Evolutionary conservation across 1,284 basidiomycete species (phyloP).

Genomic region (Cyathus olla): DNA sequence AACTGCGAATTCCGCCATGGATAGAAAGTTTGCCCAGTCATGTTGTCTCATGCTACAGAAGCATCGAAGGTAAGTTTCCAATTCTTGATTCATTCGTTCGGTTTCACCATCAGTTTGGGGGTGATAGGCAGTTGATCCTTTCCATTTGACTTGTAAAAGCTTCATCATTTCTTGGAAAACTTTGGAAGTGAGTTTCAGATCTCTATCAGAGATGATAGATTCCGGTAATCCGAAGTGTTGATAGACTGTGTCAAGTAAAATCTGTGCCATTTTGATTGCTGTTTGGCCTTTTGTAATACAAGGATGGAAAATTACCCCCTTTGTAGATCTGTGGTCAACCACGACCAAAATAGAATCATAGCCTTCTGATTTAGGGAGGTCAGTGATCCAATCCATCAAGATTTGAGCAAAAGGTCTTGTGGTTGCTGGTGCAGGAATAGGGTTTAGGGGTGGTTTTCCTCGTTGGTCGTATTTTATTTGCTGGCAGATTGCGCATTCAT

Average conservation of each 20-base stretch:
- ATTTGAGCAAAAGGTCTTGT: conserved; percentile 26
- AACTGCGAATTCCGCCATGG: no score
- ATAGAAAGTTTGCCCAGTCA: conserved; percentile 5
- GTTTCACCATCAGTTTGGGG: conserved; percentile 46
- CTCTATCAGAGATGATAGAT: conserved; percentile 37
- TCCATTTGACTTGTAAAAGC: conserved; percentile 26
- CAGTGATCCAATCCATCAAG: conserved; percentile 33
- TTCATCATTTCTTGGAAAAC: conserved; percentile 3
- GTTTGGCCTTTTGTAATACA: conserved; percentile 23
- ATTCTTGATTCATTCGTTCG: conserved; percentile 41
- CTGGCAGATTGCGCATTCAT: no score
- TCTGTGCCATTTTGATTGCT: conserved; percentile 15
- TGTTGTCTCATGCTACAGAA: conserved; percentile 11
- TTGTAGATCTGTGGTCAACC: conserved; percentile 48
- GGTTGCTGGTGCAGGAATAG: conserved; percentile 18
- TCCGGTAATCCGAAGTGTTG: conserved; percentile 24
- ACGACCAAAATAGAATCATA: conserved; percentile 43
- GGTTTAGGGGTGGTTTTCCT: conserved; percentile 14
- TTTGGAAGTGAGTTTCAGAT: conserved; percentile 25
- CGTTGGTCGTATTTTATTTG: conserved; percentile 14
- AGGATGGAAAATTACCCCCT: conserved; percentile 49
- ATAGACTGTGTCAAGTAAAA: conserved; percentile 32
- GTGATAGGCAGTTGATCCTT: conserved; percentile 34
- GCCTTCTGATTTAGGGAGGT: conserved; percentile 45
- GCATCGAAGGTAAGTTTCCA: conserved; percentile 36